Evolutionary conservation across 768 basidiomycete genomes (phyloP), one percentile per base, ranked within the genome.

Genomic region (Leccinum disarticulatum): DNA sequence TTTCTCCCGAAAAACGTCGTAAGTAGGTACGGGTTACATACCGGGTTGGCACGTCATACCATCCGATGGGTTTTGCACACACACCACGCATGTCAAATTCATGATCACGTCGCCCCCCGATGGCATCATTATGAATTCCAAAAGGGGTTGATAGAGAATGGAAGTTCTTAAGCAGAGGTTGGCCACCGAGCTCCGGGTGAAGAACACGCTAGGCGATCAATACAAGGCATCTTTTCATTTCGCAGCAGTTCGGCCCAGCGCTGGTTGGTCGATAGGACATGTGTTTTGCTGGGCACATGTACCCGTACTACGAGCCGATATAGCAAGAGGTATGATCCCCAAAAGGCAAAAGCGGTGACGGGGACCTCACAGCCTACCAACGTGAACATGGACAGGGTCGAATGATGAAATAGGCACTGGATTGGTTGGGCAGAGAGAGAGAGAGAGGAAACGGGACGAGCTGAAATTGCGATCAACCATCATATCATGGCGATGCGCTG

Each of bases 181-280:
- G 28, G 30, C 36, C 27, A 33, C 30, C 30, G 60, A 56, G 68
- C 46, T 57, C 52, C 57, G 31, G 59, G 43, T 19, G 19, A 46
- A 46, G 47, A 55, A 38, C 6, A 61, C 8, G 54, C 43, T 57
- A 61, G 59, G 66, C 61, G 63, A 65, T 65, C 66, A 62, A 65
- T 67, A 59, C 66, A 60, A 66, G 61, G 61, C 64, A 63, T 68
- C 43, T 55, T 66, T 68, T 68, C 61, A 67, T 67, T 68, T 62
- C 31, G 43, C 38, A 4, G 43, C 2, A 46, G 43, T 48, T 54
- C 41, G 54, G 31, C n/a, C 52, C 22, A 52, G 51, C 36, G 63
- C 19, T 46, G 43, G 43, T 46, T 46, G 43, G 43, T 46, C 43
- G 65, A 56, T 59, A 30, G 31, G 58, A 50, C 67, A 66, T 66